These are phyloP conservation scores for Cucurbita pepo DNA, from an alignment of 306 rosid genomes.

Conservation along the genomic window DNA sequence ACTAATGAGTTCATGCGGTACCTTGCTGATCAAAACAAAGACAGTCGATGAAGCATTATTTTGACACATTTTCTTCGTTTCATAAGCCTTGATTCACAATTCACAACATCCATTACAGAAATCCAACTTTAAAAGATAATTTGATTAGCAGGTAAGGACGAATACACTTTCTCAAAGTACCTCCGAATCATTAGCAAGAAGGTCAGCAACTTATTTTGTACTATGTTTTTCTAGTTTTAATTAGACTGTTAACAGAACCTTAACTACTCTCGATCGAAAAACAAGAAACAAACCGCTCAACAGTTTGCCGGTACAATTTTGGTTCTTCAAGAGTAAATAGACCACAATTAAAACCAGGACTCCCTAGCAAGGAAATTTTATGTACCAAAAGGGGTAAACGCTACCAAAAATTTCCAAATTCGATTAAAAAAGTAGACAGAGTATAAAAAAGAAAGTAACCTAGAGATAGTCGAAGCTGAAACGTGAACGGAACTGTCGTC, in stretches of 20 bases:
- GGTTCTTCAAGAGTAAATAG: not conserved
- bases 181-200: not conserved
- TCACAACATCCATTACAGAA: not conserved
- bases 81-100: not conserved
- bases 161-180: not conserved
- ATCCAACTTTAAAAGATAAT: not conserved
- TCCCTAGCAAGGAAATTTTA: not conserved
- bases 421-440: not conserved
- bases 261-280: not conserved
- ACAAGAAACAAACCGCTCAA: not conserved
- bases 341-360: not conserved
- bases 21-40: not conserved
- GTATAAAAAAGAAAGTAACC: constrained; percentile 9
- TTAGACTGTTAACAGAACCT: not conserved
- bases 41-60: not conserved
- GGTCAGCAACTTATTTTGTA: not conserved
- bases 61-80: not conserved
- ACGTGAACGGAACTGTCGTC: constrained; percentile 26
- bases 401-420: not conserved
- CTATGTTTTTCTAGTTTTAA: not conserved
- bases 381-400: not conserved
- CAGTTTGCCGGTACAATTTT: not conserved
- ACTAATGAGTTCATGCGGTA: not conserved
- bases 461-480: constrained; percentile 27
- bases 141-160: not conserved